Evolutionary conservation across 768 basidiomycete genomes (phyloP), one percentile per base, ranked within the genome.

Genomic region (Tubosaeta sp.): DNA sequence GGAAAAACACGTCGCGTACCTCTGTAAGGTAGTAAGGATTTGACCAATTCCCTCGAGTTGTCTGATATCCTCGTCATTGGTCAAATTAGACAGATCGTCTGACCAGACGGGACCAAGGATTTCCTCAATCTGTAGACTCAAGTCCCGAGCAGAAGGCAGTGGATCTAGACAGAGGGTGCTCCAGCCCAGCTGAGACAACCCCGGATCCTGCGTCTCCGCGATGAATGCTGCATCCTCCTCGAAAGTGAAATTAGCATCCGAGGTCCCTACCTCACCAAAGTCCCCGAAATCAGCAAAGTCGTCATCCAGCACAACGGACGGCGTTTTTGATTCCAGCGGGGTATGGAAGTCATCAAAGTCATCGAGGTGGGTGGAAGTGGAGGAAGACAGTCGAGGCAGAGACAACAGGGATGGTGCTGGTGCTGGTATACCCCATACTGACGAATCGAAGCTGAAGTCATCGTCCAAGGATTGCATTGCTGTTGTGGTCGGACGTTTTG

Each of bases 241-340:
- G 52, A 70, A 68, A 55, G 59, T 73, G 55, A 82, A 79, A 18
- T 63, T 62, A 49, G 63, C 61, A 41, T 68, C 63, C 32, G 66
- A 58, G 64, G 54, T 74, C 63, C 65, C 77, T 22, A 67, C 82
- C 55, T 88, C 88, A 59, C 83, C 89, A 67, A 92, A 92, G 62
- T 93, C 92, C 16, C 86, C 90, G 68, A 92, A 92, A 58, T 92
- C 90, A 44, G 83, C 88, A 68, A 90, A 90, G 52, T 90, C 88
- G 58, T 90, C 91, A 41, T 87, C 85, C 13, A 65, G 69, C 16
- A 42, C 65, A 14, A 70, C 40, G 21, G 67, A 69, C 21, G 69
- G 65, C 1, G 73, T 77, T 25, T 74, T 71, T 30, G 79, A 79
- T 55, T 54, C 71, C 62, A 55, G 71, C 66, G 55, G 79, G 78